phyloP scores from a whole-genome alignment of 192 early-diverging fungal species.

The Gonapodya sp. region DNA sequence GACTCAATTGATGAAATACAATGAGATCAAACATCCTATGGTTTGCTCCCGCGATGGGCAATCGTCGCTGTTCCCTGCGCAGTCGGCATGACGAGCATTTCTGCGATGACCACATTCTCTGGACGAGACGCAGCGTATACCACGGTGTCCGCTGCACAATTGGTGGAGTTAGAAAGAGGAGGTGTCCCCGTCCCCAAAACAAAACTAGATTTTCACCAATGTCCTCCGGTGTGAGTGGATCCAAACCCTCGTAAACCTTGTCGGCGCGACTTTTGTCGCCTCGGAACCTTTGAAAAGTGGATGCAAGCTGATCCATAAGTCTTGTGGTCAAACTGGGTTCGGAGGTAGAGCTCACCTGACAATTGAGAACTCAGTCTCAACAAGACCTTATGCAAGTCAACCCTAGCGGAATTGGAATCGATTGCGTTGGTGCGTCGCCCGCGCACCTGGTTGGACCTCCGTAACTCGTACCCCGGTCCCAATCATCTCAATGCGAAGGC shows the following conservation, averaged over 20 bases:
- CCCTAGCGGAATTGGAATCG: no score
- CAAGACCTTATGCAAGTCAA: no score
- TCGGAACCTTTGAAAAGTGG: constrained; percentile 65
- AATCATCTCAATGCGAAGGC: background rate
- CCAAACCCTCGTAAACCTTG: constrained; percentile 63
- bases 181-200: background rate
- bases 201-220: constrained; percentile 49
- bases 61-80: background rate
- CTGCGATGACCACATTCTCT: background rate
- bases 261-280: constrained; percentile 56
- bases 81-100: background rate
- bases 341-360: no score
- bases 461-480: constrained; percentile 60
- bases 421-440: no score
- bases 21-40: background rate
- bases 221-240: constrained; percentile 58
- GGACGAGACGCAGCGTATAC: background rate
- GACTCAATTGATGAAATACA: no score
- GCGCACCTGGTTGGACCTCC: background rate
- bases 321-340: no score
- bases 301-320: constrained; percentile 88
- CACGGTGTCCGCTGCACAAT: background rate
- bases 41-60: background rate
- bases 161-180: background rate
- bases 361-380: no score